A percentile compares a stretch with the other conserved stretches of the same genome.
Evolutionary conservation across 352 stramenopile species (phyloP).

Genomic region (Phytophthora hybrid): DNA sequence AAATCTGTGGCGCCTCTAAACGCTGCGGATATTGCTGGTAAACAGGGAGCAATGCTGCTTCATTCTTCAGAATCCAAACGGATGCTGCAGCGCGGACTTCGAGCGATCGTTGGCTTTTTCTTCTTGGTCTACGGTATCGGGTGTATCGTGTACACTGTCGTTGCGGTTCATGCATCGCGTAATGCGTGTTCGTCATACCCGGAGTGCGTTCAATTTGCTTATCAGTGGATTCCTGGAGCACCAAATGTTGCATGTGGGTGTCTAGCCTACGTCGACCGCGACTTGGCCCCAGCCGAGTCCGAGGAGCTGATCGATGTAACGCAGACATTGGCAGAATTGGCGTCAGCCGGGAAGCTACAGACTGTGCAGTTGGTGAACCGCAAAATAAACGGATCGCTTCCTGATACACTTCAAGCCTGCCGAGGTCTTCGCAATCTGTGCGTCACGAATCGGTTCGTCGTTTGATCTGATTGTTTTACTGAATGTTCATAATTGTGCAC

Average conservation of each 20-base stretch:
- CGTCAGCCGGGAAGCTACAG: conserved; percentile 30
- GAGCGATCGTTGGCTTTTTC: conserved; percentile 21
- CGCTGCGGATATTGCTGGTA: background rate
- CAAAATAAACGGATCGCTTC: conserved; percentile 36
- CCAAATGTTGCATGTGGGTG: conserved; percentile 26
- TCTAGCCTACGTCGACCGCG: conserved; percentile 40
- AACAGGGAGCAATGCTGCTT: background rate
- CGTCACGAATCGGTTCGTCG: conserved; percentile 1
- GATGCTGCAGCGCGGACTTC: conserved; percentile 10
- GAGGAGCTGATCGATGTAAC: conserved; percentile 30
- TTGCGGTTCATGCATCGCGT: conserved; percentile 20
- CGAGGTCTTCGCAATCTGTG: conserved; percentile 40
- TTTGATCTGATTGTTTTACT: background rate
- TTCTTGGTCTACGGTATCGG: conserved; percentile 40
- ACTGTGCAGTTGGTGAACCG: conserved; percentile 43
- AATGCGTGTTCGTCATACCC: conserved; percentile 27
- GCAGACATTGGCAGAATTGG: conserved; percentile 23
- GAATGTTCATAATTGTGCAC: background rate
- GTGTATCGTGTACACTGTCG: conserved; percentile 30
- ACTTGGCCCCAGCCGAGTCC: conserved; percentile 30
- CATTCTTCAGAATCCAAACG: background rate
- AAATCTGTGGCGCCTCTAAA: background rate
- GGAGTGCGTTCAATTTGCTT: conserved; percentile 18
- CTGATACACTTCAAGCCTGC: conserved; percentile 27
- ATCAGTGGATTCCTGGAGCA: conserved; percentile 17